Conservation (phyloP, 495 filamentous ascomycete genomes). For the Xylaria cubensis region DNA sequence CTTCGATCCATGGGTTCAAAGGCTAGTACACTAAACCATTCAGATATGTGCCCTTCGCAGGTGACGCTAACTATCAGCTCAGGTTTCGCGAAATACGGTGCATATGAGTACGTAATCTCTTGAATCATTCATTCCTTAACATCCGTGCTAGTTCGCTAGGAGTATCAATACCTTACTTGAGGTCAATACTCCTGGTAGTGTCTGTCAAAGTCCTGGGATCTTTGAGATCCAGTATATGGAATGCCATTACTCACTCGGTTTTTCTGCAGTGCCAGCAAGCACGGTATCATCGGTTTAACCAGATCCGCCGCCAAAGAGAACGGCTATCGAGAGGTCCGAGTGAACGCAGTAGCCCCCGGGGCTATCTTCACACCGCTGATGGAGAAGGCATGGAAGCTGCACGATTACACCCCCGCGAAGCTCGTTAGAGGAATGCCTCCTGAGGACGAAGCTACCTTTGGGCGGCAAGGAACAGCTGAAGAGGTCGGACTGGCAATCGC, state of each 20-base stretch:
- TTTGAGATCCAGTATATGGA: neutral
- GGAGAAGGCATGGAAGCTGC: slow-evolving; percentile 44
- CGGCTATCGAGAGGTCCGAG: slow-evolving; percentile 57
- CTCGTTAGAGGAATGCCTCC: slow-evolving; percentile 41
- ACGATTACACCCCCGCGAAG: slow-evolving; percentile 21
- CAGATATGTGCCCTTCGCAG: slow-evolving; percentile 10
- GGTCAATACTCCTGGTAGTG: neutral
- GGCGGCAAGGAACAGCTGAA: slow-evolving; percentile 46
- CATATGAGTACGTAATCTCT: slow-evolving; percentile 50
- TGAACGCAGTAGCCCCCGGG: slow-evolving; percentile 66
- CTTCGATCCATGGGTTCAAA: slow-evolving; percentile 59
- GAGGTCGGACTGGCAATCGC: slow-evolving; percentile 54
- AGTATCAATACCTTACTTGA: neutral
- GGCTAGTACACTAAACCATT: slow-evolving; percentile 42
- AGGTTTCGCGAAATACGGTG: slow-evolving; percentile 52
- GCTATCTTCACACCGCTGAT: slow-evolving; percentile 63
- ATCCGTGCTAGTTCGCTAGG: no score
- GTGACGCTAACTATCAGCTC: slow-evolving; percentile 23
- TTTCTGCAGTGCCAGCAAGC: slow-evolving; percentile 53
- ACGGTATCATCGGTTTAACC: slow-evolving; percentile 65
- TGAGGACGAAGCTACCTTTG: slow-evolving; percentile 48
- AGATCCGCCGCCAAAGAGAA: slow-evolving; percentile 64
- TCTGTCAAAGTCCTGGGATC: neutral
- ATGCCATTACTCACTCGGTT: slow-evolving; percentile 12
- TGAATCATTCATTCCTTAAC: neutral